Evolutionary conservation across 2,329 filamentous ascomycete species (phyloP).

Genomic region (Aureobasidium sp.): DNA sequence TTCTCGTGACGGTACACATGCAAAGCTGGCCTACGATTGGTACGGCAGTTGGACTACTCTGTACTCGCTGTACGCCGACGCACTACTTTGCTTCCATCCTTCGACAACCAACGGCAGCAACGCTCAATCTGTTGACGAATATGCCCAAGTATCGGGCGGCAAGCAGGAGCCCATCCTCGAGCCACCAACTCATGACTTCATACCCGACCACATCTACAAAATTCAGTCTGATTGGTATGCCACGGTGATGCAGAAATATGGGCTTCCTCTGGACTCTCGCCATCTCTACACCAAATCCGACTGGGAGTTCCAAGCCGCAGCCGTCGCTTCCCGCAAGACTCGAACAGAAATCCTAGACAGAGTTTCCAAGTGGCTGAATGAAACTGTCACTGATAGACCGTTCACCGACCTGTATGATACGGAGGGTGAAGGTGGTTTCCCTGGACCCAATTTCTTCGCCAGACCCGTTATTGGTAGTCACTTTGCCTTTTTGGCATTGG

Average conservation of each 20-base stretch:
- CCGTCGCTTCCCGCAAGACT: conserved; percentile 60
- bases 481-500: conserved; percentile 75
- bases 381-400: conserved; percentile 65
- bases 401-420: conserved; percentile 79
- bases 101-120: conserved; percentile 32
- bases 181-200: conserved; percentile 40
- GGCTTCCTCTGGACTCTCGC: conserved; percentile 70
- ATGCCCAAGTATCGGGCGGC: neutral
- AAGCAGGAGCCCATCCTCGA: conserved; percentile 20
- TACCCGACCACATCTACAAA: conserved; percentile 67
- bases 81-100: conserved; percentile 70
- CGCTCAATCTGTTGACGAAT: neutral
- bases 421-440: conserved; percentile 66
- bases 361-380: conserved; percentile 74
- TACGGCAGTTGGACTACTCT: conserved; percentile 75
- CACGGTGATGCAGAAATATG: conserved; percentile 69
- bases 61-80: conserved; percentile 78
- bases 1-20: conserved; percentile 59
- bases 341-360: conserved; percentile 63
- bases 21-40: conserved; percentile 71
- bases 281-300: conserved; percentile 83
- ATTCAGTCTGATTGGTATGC: conserved; percentile 76
- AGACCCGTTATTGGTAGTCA: conserved; percentile 77
- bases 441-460: conserved; percentile 67
- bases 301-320: conserved; percentile 84